Evolutionary conservation across 257 asterid genomes (phyloP).

Genomic region (Prunella vulgaris): DNA sequence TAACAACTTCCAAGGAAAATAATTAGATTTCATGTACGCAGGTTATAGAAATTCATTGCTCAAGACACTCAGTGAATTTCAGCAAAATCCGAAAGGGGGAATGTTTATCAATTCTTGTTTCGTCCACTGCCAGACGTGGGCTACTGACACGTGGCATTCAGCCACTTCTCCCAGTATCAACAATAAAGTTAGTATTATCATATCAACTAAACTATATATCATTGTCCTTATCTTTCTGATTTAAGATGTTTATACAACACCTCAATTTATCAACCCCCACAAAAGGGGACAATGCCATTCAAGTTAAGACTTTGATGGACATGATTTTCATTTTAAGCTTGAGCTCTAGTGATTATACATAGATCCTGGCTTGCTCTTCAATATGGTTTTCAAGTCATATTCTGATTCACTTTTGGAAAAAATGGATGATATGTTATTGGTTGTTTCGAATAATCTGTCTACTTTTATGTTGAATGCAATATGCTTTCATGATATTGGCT

Average conservation of each 20-base stretch:
- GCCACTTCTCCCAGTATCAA: conserved; percentile 78
- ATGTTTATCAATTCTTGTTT: conserved; percentile 83
- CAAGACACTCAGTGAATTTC: conserved; percentile 42
- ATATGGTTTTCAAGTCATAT: background rate
- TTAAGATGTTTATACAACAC: background rate
- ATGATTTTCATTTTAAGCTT: background rate
- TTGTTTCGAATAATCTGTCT: background rate
- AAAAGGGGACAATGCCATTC: background rate
- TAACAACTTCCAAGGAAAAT: background rate
- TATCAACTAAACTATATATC: conserved; percentile 1
- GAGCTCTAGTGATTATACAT: background rate
- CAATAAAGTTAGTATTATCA: conserved; percentile 47
- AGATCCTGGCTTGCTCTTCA: background rate
- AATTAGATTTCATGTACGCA: conserved; percentile 29
- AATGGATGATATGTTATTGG: background rate
- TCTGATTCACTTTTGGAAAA: background rate
- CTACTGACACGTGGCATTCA: conserved; percentile 80
- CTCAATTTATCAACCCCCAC: background rate
- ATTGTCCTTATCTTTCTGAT: background rate
- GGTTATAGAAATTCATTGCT: conserved; percentile 76
- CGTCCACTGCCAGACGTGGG: conserved; percentile 86
- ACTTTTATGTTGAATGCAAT: background rate
- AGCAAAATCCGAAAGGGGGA: conserved; percentile 51
- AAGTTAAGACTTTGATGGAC: background rate
- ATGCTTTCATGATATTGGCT: background rate